Evolutionary conservation across 2,329 filamentous ascomycete genomes (phyloP).

Genomic region (Aspergillus intermedius): DNA sequence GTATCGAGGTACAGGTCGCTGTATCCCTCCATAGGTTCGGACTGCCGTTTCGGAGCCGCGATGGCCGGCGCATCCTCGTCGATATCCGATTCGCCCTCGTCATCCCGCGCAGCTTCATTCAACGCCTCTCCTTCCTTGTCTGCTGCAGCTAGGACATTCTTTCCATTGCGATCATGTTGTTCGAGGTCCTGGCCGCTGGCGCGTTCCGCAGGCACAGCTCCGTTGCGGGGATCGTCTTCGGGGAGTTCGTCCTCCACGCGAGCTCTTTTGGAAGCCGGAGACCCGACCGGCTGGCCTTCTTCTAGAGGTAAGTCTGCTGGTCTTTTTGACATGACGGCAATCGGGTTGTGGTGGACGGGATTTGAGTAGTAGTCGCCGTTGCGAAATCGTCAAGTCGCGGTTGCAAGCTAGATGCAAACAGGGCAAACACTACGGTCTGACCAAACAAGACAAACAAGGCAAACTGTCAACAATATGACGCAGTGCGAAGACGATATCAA

Average conservation of each 20-base stretch:
- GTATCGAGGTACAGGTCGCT: slow-evolving; percentile 96
- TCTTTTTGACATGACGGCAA: slow-evolving; percentile 40
- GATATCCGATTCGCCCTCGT: slow-evolving; percentile 22
- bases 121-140: slow-evolving; percentile 59
- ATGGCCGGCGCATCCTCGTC: slow-evolving; percentile 33
- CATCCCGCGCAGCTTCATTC: slow-evolving; percentile 26
- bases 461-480: neutral
- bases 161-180: slow-evolving; percentile 29
- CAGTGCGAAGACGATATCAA: neutral
- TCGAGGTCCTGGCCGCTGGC: slow-evolving; percentile 27
- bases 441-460: neutral
- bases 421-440: slow-evolving; percentile 14
- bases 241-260: slow-evolving; percentile 34
- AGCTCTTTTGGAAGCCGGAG: slow-evolving; percentile 41
- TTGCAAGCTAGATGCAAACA: slow-evolving; percentile 19
- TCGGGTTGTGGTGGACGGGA: slow-evolving; percentile 6
- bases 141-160: slow-evolving; percentile 51
- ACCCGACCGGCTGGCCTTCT: slow-evolving; percentile 24
- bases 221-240: slow-evolving; percentile 18
- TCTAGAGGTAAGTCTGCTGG: slow-evolving; percentile 41
- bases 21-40: slow-evolving; percentile 78
- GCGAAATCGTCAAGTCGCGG: slow-evolving; percentile 14
- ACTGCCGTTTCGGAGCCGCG: slow-evolving; percentile 54
- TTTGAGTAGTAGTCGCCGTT: slow-evolving; percentile 13
- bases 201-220: slow-evolving; percentile 19